Evolutionary conservation across 1,284 basidiomycete genomes (phyloP).

Genomic region (Leccinum angustisporum): DNA sequence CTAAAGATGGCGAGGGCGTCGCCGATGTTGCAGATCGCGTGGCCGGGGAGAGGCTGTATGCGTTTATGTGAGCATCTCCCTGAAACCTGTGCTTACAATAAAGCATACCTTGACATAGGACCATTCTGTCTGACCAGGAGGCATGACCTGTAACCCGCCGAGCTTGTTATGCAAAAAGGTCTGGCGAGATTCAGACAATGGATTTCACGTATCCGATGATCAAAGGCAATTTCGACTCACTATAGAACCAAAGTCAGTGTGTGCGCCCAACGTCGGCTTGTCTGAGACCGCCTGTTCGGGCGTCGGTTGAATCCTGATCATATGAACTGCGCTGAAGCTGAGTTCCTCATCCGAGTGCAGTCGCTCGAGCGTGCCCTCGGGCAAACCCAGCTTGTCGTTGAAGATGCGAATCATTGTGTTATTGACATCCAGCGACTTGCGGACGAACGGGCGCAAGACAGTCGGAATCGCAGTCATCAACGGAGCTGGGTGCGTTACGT

Average conservation of each 20-base stretch:
- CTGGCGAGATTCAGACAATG: not conserved
- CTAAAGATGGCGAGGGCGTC: too few species aligned
- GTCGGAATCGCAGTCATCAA: not conserved
- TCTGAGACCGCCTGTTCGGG: not conserved
- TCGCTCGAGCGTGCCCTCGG: not conserved
- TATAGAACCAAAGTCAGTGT: not conserved
- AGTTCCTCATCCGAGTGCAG: not conserved
- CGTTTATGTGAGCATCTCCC: not conserved
- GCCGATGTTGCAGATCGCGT: not conserved
- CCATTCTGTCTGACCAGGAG: not conserved
- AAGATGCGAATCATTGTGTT: not conserved
- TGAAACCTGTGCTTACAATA: not conserved
- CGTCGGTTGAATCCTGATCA: not conserved
- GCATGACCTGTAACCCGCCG: not conserved
- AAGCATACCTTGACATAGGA: not conserved
- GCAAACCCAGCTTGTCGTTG: not conserved
- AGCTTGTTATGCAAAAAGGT: not conserved
- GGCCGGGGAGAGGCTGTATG: not conserved
- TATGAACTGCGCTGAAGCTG: not conserved
- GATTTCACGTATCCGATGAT: not conserved
- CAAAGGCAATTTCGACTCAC: not conserved
- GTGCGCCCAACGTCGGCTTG: not conserved
- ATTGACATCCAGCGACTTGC: not conserved
- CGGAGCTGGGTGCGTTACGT: not conserved
- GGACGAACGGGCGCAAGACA: not conserved